Base-by-base conservation (phyloP, 1,284 basidiomycete genomes). In the Trametes hirsuta region DNA sequence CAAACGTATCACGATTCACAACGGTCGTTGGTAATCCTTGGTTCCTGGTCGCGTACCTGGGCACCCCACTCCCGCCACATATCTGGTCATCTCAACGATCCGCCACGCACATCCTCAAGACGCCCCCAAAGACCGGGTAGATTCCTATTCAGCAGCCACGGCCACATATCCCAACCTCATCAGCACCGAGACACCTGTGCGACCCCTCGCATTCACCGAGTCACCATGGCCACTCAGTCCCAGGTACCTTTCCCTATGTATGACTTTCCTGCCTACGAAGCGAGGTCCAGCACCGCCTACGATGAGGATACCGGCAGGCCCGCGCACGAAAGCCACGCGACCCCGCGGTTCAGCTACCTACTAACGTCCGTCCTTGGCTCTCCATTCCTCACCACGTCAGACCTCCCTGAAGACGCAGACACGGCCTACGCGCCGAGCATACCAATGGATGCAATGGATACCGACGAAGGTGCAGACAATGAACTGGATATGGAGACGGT, bases 401-500 rank as follows among this genome's bases (percentile, higher is more conserved):
- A 73, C 58, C 67, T 73, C 11, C 72, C 73, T 24, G 58, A 52
- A 45, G 61, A 66, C 47, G 59, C 62, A 49, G 61, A 64, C 58
- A 48, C 61, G 21, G 55, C 61, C 30, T 59, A 59, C 47, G 62
- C 58, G n/a, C 59, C 61, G 37, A 56, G 60, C 40, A 57, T 63
- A 40, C 51, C 52, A 49, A 51, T 64, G 46, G 41, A 61, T 37
- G 37, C 51, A 37, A 51, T 59, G 44, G 52, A 63, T 36, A 48
- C 51, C 39, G 56, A 58, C 22, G 64, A 58, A 39, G 63, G 62
- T 45, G 62, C 54, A 10, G 61, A 55, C 25, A 48, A 44, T 12
- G 64, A 56, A 30, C 60, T 51, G 6, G 75, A 79, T 39, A 67
- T 79, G 46, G 81, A 81, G 68, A 61, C 77, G 41, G 71, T 82